Evolutionary conservation across 805 yeast genomes (phyloP).

Genomic region (Starmerella kuoi): DNA sequence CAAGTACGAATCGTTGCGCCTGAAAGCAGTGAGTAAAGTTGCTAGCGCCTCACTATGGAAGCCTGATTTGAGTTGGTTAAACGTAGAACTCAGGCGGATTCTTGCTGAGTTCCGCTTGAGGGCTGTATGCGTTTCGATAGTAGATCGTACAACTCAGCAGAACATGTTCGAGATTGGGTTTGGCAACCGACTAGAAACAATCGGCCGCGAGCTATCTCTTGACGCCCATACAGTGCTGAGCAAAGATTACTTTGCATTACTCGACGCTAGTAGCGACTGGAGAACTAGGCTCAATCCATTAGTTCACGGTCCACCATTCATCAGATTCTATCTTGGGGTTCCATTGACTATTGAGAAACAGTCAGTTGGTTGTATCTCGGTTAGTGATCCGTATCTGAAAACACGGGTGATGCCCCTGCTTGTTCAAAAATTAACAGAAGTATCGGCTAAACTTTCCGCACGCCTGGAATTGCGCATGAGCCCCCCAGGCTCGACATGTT

Average conservation of each 20-base stretch:
- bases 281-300: conserved; percentile 50
- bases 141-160: conserved; percentile 38
- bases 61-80: conserved; percentile 32
- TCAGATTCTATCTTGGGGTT: conserved; percentile 54
- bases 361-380: conserved; percentile 45
- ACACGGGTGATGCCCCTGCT: conserved; percentile 13
- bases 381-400: conserved; percentile 37
- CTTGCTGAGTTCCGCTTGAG: conserved; percentile 34
- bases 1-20: conserved; percentile 38
- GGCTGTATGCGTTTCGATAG: conserved; percentile 49
- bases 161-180: conserved; percentile 41
- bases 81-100: conserved; percentile 29
- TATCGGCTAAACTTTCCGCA: conserved; percentile 11
- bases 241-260: conserved; percentile 39
- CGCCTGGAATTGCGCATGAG: conserved; percentile 3
- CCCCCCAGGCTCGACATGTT: not conserved
- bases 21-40: conserved; percentile 35
- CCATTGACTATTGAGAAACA: conserved; percentile 38
- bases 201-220: conserved; percentile 39
- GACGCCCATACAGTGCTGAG: conserved; percentile 63
- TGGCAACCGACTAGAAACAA: conserved; percentile 34
- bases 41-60: conserved; percentile 40
- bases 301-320: conserved; percentile 47
- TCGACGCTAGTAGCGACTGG: conserved; percentile 61
- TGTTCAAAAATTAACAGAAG: conserved; percentile 9